phyloP scores from a whole-genome alignment of 2,329 filamentous ascomycete genomes.

The Aaosphaeria pasadenensis region DNA sequence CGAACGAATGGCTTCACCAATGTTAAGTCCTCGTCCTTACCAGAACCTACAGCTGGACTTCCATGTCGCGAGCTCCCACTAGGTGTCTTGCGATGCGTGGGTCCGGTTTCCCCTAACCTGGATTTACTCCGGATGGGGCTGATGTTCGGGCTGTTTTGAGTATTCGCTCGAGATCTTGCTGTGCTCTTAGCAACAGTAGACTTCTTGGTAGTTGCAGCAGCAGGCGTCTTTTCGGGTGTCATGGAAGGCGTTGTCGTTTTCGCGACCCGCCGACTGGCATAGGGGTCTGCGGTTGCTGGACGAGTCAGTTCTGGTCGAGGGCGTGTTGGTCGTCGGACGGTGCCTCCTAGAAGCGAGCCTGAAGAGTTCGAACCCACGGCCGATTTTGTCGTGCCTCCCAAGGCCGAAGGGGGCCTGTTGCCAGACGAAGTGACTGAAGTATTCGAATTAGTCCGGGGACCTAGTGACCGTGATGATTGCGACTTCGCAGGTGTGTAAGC shows the following conservation, averaged over 20 bases:
- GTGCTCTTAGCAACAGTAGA: slow-evolving; percentile 28
- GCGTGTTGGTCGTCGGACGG: slow-evolving; percentile 51
- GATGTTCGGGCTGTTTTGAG: slow-evolving; percentile 32
- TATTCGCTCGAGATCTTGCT: slow-evolving; percentile 28
- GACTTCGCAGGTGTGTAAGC: slow-evolving; percentile 48
- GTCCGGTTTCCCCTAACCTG: slow-evolving; percentile 22
- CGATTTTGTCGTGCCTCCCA: slow-evolving; percentile 32
- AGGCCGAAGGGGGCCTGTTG: slow-evolving; percentile 34
- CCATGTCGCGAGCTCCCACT: slow-evolving; percentile 24
- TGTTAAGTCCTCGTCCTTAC: slow-evolving; percentile 47
- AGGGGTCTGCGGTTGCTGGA: slow-evolving; percentile 56
- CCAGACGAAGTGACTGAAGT: slow-evolving; percentile 26
- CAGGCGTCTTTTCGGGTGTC: slow-evolving; percentile 46
- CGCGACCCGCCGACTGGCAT: slow-evolving; percentile 38
- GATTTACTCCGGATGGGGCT: slow-evolving; percentile 38
- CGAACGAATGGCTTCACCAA: slow-evolving; percentile 46
- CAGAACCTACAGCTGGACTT: slow-evolving; percentile 32
- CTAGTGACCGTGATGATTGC: slow-evolving; percentile 31
- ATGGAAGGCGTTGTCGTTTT: slow-evolving; percentile 46
- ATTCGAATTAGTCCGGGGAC: slow-evolving; percentile 24
- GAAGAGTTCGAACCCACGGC: slow-evolving; percentile 25
- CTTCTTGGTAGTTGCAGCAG: slow-evolving; percentile 36
- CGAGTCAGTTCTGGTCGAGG: slow-evolving; percentile 46
- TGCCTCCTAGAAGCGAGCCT: slow-evolving; percentile 56
- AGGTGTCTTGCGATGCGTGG: slow-evolving; percentile 27